Evolutionary conservation across 2,329 filamentous ascomycete species (phyloP).

Genomic region (Penicillium sp.): DNA sequence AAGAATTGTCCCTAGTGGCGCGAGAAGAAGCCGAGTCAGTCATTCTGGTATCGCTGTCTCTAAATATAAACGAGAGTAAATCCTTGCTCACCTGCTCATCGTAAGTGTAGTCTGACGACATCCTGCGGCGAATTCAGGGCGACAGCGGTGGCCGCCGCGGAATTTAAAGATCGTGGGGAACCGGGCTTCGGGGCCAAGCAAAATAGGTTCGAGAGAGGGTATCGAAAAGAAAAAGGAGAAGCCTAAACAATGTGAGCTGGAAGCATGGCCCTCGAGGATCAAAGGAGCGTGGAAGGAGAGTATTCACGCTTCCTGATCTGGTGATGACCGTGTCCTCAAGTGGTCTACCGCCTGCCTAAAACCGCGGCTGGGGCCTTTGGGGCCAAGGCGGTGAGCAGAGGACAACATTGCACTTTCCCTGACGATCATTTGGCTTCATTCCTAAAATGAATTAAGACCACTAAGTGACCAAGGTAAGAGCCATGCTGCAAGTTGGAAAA

Average conservation of each 20-base stretch:
- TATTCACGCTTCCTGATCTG: constrained; percentile 33
- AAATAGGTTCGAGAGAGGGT: constrained; percentile 5
- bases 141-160: constrained; percentile 38
- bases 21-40: neutral
- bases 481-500: too few relatives aligned
- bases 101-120: constrained; percentile 96
- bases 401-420: constrained; percentile 17
- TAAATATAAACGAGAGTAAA: neutral
- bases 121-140: constrained; percentile 42
- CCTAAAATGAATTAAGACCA: neutral
- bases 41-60: neutral
- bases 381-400: constrained; percentile 23
- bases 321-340: constrained; percentile 45
- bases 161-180: constrained; percentile 29
- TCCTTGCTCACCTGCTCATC: constrained; percentile 73
- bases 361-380: constrained; percentile 5
- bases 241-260: constrained; percentile 9
- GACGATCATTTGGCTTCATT: neutral
- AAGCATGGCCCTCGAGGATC: constrained; percentile 20
- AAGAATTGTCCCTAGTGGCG: constrained; percentile 82
- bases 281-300: constrained; percentile 28
- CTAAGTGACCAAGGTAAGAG: neutral
- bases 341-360: constrained; percentile 33
- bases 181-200: constrained; percentile 22
- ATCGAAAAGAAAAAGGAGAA: neutral